Conservation (phyloP, 2,329 filamentous ascomycete species). For the Colletotrichum lentis region DNA sequence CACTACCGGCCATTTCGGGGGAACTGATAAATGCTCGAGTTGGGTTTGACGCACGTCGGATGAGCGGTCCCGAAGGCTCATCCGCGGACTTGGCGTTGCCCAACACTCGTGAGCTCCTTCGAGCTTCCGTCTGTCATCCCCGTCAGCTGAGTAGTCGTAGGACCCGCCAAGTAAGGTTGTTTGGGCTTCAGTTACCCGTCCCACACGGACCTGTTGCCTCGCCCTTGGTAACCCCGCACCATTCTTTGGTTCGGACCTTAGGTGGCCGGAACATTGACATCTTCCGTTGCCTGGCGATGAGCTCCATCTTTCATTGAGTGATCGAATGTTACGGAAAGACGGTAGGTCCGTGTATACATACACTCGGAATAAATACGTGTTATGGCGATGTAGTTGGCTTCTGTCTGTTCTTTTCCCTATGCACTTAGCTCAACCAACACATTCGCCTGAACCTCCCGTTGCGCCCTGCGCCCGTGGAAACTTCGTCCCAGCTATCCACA, state of each 20-base stretch:
- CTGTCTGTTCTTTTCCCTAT: not conserved
- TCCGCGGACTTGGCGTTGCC: slow-evolving; percentile 13
- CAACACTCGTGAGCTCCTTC: not conserved
- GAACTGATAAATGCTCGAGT: not conserved
- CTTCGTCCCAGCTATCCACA: not conserved
- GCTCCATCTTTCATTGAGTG: not conserved
- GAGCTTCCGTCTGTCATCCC: not conserved
- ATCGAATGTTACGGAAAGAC: not conserved
- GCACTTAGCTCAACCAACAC: not conserved
- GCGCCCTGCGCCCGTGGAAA: slow-evolving; percentile 15
- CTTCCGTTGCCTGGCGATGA: not conserved
- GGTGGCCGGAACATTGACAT: not conserved
- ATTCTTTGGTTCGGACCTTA: not conserved
- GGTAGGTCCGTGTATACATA: not conserved
- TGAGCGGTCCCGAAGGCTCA: not conserved
- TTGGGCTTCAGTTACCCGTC: not conserved
- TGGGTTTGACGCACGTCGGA: not conserved
- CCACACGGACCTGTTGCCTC: not conserved
- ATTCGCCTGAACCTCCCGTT: not conserved
- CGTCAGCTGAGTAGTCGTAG: not conserved
- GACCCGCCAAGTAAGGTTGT: slow-evolving; percentile 36
- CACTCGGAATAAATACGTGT: too few species aligned
- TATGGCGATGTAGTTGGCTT: not conserved
- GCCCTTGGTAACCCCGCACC: not conserved
- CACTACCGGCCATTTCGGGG: not conserved